phyloP scores from a whole-genome alignment of 768 basidiomycete species.

The Termitomyces sp. region DNA sequence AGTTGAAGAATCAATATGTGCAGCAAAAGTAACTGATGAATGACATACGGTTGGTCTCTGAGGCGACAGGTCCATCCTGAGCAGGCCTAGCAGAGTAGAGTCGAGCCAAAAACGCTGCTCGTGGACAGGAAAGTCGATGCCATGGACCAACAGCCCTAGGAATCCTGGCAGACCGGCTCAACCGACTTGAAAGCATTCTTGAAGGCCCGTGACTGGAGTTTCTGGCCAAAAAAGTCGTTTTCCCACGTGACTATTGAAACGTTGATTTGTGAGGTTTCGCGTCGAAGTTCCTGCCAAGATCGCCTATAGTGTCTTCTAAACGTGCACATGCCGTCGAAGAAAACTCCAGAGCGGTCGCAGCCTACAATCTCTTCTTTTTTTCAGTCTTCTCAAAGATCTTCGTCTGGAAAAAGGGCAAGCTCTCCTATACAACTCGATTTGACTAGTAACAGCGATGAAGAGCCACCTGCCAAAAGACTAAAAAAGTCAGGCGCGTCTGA shows the following conservation, averaged over 20 bases:
- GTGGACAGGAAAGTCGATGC: constrained; percentile 3
- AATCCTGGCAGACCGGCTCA: constrained; percentile 17
- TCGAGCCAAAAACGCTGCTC: constrained; percentile 10
- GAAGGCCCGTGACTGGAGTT: neutral
- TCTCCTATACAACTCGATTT: constrained; percentile 41
- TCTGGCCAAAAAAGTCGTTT: constrained; percentile 12
- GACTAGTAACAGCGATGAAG: constrained; percentile 38
- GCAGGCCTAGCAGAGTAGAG: constrained; percentile 24
- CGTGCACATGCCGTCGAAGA: constrained; percentile 12
- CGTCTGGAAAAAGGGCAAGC: constrained; percentile 9
- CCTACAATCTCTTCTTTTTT: constrained; percentile 40
- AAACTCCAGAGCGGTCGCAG: constrained; percentile 23
- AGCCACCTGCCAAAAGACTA: constrained; percentile 28
- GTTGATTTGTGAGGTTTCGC: neutral
- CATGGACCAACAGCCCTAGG: constrained; percentile 11
- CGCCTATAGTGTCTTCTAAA: neutral
- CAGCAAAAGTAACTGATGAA: neutral
- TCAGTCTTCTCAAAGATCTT: constrained; percentile 16
- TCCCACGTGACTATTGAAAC: constrained; percentile 20
- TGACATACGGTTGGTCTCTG: constrained; percentile 64
- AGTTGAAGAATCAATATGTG: constrained; percentile 1
- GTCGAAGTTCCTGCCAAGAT: constrained; percentile 7
- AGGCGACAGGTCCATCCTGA: constrained; percentile 43
- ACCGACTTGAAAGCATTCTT: constrained; percentile 18
- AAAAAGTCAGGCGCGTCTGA: constrained; percentile 15